phyloP scores from a whole-genome alignment of 2,329 filamentous ascomycete species.

The Talaromyces sp. region DNA sequence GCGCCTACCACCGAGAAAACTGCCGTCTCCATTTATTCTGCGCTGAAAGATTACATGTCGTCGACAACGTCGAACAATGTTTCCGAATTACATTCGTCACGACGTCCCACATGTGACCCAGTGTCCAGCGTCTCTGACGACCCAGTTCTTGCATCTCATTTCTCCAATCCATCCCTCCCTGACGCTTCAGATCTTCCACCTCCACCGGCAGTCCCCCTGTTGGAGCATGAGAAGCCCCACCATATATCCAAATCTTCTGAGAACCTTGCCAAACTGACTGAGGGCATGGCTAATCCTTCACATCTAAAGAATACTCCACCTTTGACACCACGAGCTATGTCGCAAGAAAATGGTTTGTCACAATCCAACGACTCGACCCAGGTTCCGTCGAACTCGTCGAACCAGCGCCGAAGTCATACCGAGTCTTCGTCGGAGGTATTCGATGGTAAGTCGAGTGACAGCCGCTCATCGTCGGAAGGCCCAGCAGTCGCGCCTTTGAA shows the following conservation, averaged over 20 bases:
- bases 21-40: conserved; percentile 41
- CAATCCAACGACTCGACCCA: conserved; percentile 26
- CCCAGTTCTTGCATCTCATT: conserved; percentile 63
- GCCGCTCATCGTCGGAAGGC: conserved; percentile 40
- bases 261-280: conserved; percentile 70
- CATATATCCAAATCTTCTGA: conserved; percentile 42
- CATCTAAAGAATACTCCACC: conserved; percentile 84
- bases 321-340: conserved; percentile 84
- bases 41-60: conserved; percentile 45
- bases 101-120: conserved; percentile 51
- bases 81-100: conserved; percentile 33
- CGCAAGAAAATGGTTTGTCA: conserved; percentile 52
- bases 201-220: conserved; percentile 51
- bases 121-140: conserved; percentile 63
- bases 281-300: conserved; percentile 59
- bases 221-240: conserved; percentile 41
- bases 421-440: conserved; percentile 28
- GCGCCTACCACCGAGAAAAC: conserved; percentile 35
- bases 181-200: conserved; percentile 46
- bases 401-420: conserved; percentile 27
- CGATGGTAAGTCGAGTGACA: conserved; percentile 35
- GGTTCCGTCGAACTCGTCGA: conserved; percentile 21
- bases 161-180: conserved; percentile 64
- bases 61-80: conserved; percentile 33
- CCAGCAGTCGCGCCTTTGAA: conserved; percentile 69